phyloP scores from a whole-genome alignment of 148 eudicot species.

The Amaranthus cruentus region DNA sequence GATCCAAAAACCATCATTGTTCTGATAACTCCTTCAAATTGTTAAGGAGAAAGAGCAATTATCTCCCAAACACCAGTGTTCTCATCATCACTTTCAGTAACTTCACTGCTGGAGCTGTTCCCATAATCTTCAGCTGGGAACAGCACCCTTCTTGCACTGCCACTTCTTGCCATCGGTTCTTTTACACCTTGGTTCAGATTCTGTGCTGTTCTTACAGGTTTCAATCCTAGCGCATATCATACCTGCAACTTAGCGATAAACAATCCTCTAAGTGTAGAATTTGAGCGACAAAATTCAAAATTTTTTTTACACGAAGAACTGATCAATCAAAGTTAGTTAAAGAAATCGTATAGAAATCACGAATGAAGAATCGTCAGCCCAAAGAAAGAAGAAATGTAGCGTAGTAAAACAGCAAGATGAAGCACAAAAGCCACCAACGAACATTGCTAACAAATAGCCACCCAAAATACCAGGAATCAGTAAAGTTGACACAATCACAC shows the following conservation, averaged over 20 bases:
- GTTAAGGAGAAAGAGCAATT: slow-evolving; percentile 20
- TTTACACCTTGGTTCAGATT: slow-evolving; percentile 36
- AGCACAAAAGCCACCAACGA: neutral
- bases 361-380: too few relatives aligned
- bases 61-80: slow-evolving; percentile 12
- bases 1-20: slow-evolving; percentile 3
- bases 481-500: neutral
- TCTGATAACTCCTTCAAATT: neutral
- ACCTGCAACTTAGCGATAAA: slow-evolving; percentile 1
- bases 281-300: too few relatives aligned
- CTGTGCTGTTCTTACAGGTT: neutral
- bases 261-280: neutral
- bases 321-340: too few relatives aligned
- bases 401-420: neutral
- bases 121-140: slow-evolving; percentile 19
- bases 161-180: slow-evolving; percentile 65
- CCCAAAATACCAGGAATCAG: neutral
- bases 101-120: slow-evolving; percentile 26
- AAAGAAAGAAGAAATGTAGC: neutral
- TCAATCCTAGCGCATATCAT: slow-evolving; percentile 2
- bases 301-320: too few relatives aligned
- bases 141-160: slow-evolving; percentile 39
- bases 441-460: neutral
- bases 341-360: too few relatives aligned
- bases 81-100: slow-evolving; percentile 35